Base-by-base conservation (phyloP, 148 eudicot genomes). In the Chenopodium suecicum region DNA sequence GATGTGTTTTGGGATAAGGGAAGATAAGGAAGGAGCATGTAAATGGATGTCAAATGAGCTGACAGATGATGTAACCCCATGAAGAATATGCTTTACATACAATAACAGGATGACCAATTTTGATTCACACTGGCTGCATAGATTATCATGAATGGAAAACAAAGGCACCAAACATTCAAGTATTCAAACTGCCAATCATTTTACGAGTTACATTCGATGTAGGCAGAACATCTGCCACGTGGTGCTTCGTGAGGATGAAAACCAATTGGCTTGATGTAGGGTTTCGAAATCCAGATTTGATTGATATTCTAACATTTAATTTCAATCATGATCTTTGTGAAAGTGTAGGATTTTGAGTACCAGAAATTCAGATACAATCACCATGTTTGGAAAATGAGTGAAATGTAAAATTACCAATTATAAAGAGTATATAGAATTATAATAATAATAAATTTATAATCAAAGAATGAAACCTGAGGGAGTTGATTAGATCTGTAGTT, bases 41-140 rank as follows among this genome's bases (percentile, higher is more conserved):
- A 29, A 67, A 67, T 67, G 34, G 70, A 34, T 67, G 70, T 67
- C 70, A 67, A 27, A 65, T 65, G 69, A 65, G 7, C 69, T 65
- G 69, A 65, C 69, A 65, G 8, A 66, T 67, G 70, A 67, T 67
- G 34, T 67, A 25, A 29, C 34, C 70, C 31, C 37, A 67, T 32
- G 46, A 69, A 32, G 73, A 16, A 69, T 69, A 69, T 69, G 46
- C 16, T 58, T 14, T 3, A 19, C 4, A 16, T 41, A 19, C 19
- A 17, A 12, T 58, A 14, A 5, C 66, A 62, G 66, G 11, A 62
- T 32, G 72, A 14, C 25, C 14, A 34, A 7, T 44, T 44, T 8
- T 46, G 54, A 54, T 41, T 41, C 75, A 72, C 29, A 72, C 44
- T 44, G 75, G 48, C 74, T 70, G 74, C 50, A 70, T 70, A 70